Base-by-base conservation (phyloP, 225 moss, liverwort and hornwort genomes). In the Pseudisothecium myosuroides region DNA sequence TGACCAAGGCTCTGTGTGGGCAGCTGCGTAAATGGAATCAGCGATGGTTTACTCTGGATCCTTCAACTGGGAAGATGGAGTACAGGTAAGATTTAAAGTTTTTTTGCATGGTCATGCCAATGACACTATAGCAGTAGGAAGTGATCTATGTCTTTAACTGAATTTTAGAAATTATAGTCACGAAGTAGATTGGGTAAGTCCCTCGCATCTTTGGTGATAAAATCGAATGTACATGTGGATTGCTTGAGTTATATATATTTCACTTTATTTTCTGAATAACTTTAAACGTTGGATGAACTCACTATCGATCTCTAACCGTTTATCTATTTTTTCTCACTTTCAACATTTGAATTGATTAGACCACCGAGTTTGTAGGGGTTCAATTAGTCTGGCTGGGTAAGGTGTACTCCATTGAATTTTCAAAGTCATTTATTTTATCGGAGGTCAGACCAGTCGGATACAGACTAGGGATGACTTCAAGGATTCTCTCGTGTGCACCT, bases 11-110 rank as follows among this genome's bases (percentile, higher is more conserved):
- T 88, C 37, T 80, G 83, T 81, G 49, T 88, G 86, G 87, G 92
- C 96, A 98, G 98, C 93, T 98, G 82, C 96, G 98, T 61, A 98
- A 97, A 92, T 98, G 98, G 98, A 98, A 98, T 92, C 98, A 97
- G 88, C 96, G 98, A 88, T 98, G 96, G 96, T 97, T 98, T 79
- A 85, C 95, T 17, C 86, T 98, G 91, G 98, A 98, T 90, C 98
- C 98, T 74, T 91, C 98, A 81, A 96, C 98, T 58, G 98, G 98
- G 68, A 97, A 95, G 92, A 93, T 98, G 96, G 98, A 98, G 83
- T 98, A 98, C 91, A 97, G 98, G 98, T 96, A 89, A 61, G 68
- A 54, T 83, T 88, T 37, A 17, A 68, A 62, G 7, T 50, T n/a
- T 61, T 61, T 79, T 39, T 73, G 80, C 43, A 64, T 86, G 83